Evolutionary conservation across 2,329 filamentous ascomycete species (phyloP).

Genomic region (Stagonosporopsis cucurbitacearum): DNA sequence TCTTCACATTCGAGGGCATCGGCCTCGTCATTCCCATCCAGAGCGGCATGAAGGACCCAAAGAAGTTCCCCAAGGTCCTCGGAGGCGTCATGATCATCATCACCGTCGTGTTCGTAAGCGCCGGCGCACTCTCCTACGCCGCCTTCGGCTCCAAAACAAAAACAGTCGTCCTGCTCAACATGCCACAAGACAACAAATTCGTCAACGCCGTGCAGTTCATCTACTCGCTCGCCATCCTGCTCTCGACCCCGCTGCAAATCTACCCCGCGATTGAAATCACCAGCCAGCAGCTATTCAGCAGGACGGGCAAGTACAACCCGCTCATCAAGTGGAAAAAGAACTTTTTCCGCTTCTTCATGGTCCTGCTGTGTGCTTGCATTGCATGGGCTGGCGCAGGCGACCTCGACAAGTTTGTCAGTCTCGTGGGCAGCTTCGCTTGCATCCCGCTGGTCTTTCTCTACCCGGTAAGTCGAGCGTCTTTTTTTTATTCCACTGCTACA

Average conservation of each 20-base stretch:
- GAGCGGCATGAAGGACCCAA: slow-evolving; percentile 90
- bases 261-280: slow-evolving; percentile 98
- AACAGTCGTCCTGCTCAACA: slow-evolving; percentile 93
- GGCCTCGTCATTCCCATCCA: slow-evolving; percentile 98
- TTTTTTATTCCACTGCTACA: too few species aligned
- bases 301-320: slow-evolving; percentile 96
- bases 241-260: slow-evolving; percentile 94
- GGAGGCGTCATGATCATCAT: slow-evolving; percentile 94
- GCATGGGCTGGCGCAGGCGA: slow-evolving; percentile 93
- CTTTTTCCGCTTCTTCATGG: slow-evolving; percentile 90
- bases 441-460: slow-evolving; percentile 98
- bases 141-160: slow-evolving; percentile 95
- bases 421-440: slow-evolving; percentile 97
- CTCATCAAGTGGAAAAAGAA: slow-evolving; percentile 99
- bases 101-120: slow-evolving; percentile 85
- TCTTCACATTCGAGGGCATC: slow-evolving; percentile 98
- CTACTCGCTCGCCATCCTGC: slow-evolving; percentile 95
- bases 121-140: slow-evolving; percentile 93
- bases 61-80: slow-evolving; percentile 89
- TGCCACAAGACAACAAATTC: slow-evolving; percentile 92
- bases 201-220: slow-evolving; percentile 97
- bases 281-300: slow-evolving; percentile 90
- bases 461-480: slow-evolving; percentile 70
- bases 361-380: slow-evolving; percentile 82
- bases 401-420: slow-evolving; percentile 94